Conservation (phyloP, 345 rosid species). For the Hibiscus tridactylites region DNA sequence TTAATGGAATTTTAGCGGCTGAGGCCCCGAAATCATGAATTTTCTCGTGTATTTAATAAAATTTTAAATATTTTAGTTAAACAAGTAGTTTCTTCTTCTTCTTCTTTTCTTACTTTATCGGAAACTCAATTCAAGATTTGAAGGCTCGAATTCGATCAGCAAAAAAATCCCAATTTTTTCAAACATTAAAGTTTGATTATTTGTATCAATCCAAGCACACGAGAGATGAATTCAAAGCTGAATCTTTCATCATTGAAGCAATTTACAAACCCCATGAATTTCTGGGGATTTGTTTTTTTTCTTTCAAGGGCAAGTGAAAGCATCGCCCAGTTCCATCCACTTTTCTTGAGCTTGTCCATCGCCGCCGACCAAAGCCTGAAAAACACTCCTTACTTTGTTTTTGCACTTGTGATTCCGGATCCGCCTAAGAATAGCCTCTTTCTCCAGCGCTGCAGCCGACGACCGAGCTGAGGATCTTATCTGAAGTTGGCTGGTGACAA, state of each 20-base stretch:
- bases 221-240: not conserved
- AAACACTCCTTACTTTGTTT: slow-evolving; percentile 22
- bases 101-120: too few relatives aligned
- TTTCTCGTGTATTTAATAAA: too few relatives aligned
- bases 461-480: slow-evolving; percentile 23
- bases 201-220: not conserved
- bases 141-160: too few relatives aligned
- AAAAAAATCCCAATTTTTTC: too few relatives aligned
- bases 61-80: too few relatives aligned
- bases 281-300: not conserved
- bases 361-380: slow-evolving; percentile 22
- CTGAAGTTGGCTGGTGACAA: slow-evolving; percentile 28
- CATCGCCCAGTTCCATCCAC: slow-evolving; percentile 32
- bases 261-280: not conserved
- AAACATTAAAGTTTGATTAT: too few relatives aligned
- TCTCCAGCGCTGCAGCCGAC: slow-evolving; percentile 19
- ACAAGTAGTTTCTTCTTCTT: too few relatives aligned
- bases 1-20: slow-evolving; percentile 55
- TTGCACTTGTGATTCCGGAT: slow-evolving; percentile 32
- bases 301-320: slow-evolving; percentile 34
- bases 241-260: not conserved
- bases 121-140: too few relatives aligned
- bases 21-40: too few relatives aligned
- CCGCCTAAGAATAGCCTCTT: slow-evolving; percentile 30
- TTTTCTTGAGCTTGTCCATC: slow-evolving; percentile 8